Evolutionary conservation across 257 asterid species (phyloP), one percentile per base, ranked within the genome.

Genomic region (Ehretia macrophylla): DNA sequence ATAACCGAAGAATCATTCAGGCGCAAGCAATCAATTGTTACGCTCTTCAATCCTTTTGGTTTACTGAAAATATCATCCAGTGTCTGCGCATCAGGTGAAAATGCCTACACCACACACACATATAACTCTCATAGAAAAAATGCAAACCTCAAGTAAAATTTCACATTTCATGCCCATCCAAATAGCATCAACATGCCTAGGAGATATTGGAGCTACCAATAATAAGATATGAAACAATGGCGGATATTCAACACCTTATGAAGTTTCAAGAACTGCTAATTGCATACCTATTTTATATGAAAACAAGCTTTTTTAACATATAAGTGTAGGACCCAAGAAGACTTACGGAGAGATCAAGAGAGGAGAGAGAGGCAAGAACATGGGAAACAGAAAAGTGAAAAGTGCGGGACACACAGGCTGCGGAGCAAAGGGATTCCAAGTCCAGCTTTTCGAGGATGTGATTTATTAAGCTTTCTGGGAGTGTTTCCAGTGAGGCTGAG

Each of bases 311-410:
- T n/a, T n/a, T n/a, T n/a, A n/a, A n/a, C n/a, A n/a, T n/a, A n/a
- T n/a, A n/a, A n/a, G n/a, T n/a, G n/a, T n/a, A n/a, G n/a, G n/a
- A n/a, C n/a, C n/a, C 14, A 10, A 14, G 16, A 14, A 10, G n/a
- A 37, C 93, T 77, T 74, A 88, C 97, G 27, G 90, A 81, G 21
- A 88, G 78, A 77, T 88, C 88, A 17, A 85, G 77, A 49, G 83
- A 69, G 59, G 77, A 56, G 61, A 79, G 69, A 63, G 70, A 55
- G 59, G 84, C 47, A 18, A 88, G 77, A 70, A 81, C 20, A 39
- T 71, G 87, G 58, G 80, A 68, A 51, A 67, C 85, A 40, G 62
- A 35, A 39, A 83, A 75, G 35, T 63, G 64, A 52, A 85, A 68
- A 60, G 63, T 27, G 40, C 69, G 72, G 44, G 78, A 77, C 46